phyloP scores from a whole-genome alignment of 495 filamentous ascomycete genomes.

The Lophiotrema nucula region DNA sequence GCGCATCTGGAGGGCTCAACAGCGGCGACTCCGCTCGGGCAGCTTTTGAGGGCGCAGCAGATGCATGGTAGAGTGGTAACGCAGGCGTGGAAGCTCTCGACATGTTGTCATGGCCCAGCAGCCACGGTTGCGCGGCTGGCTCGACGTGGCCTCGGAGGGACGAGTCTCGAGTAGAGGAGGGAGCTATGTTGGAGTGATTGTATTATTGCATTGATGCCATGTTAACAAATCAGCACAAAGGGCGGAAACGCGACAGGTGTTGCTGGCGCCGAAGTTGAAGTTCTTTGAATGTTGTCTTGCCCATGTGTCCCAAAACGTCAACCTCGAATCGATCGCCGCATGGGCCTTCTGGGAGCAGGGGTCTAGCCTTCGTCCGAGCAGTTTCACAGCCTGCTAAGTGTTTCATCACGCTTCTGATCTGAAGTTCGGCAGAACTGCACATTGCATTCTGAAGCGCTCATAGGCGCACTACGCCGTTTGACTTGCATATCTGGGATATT shows the following conservation, averaged over 20 bases:
- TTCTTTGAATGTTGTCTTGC: not conserved
- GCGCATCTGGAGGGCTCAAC: conserved; percentile 8
- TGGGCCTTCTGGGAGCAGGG: no score
- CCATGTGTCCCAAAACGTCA: not conserved
- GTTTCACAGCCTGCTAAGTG: no score
- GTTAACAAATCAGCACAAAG: no score
- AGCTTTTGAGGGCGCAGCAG: conserved; percentile 42
- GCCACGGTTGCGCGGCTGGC: conserved; percentile 11
- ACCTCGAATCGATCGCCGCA: no score
- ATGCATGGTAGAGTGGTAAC: conserved; percentile 56
- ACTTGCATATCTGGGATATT: no score
- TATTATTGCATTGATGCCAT: conserved; percentile 24
- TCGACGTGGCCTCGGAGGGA: conserved; percentile 25
- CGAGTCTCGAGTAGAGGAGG: not conserved
- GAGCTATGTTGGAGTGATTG: not conserved
- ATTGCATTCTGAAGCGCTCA: no score
- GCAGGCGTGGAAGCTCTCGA: conserved; percentile 60
- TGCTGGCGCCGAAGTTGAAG: no score
- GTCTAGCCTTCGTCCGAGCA: no score
- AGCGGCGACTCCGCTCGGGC: conserved; percentile 40
- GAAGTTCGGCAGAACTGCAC: no score
- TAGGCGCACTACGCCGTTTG: no score
- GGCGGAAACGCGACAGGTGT: no score
- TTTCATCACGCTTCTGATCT: no score
- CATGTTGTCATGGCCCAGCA: conserved; percentile 54